Evolutionary conservation across 352 stramenopile genomes (phyloP), one percentile per base, ranked within the genome.

Genomic region (Saprolegnia parasitica): DNA sequence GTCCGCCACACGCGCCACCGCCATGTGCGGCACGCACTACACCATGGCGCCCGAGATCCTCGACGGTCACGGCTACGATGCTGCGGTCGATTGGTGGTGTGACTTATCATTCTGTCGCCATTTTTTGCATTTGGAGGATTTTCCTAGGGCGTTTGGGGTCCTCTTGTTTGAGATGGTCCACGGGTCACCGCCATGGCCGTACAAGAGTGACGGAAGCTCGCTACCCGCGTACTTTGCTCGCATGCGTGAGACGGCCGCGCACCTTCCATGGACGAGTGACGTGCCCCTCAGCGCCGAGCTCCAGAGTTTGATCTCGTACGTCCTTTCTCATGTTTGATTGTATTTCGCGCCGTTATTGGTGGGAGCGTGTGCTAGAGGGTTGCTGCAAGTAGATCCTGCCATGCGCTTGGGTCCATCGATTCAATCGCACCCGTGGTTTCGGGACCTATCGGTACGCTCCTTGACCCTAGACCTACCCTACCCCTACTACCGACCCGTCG

Each of bases 41-140:
- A 71, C 89, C 55, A 89, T 90, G 76, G 83, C 84, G 0, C 86
- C 86, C 0, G 86, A 94, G 39, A 64, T 94, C 23, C 87, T 82
- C 54, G 70, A 65, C 18, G 70, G 63, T 5, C 32, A 78, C n/a
- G 52, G 64, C 0, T 79, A 86, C 60, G 76, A 74, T 6, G 58
- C 68, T 65, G 64, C 61, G 54, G 68, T 81, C 55, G 86, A 94
- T 67, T 94, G 86, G 86, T 94, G 85, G 85, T 91, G 71, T 4
- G 76, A 74, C 16, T 4, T 5, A 23, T 56, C n/a, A n/a, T n/a
- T 21, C n/a, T n/a, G n/a, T n/a, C n/a, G n/a, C n/a, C 24, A 13
- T 29, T 63, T 56, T 49, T n/a, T n/a, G n/a, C n/a, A n/a, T 10
- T 15, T 42, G 21, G 42, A n/a, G n/a, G n/a, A n/a, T 23, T 32